Percentiles rank a stretch among this genome's conserved stretches.
Conservation (phyloP, 805 yeast genomes). For the Candida sphagnicola region DNA sequence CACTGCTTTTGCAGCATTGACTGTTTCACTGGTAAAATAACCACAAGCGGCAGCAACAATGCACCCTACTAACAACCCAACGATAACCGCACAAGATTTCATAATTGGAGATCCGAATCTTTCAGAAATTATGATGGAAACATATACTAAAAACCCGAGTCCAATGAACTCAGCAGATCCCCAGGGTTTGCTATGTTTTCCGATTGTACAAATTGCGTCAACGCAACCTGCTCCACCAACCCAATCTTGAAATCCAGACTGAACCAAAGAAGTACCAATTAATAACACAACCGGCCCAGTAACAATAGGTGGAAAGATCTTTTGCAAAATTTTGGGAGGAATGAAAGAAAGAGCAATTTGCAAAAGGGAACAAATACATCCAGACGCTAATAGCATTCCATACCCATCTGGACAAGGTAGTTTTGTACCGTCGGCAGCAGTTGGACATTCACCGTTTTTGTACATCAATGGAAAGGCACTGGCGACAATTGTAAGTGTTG, state of each 20-base stretch:
- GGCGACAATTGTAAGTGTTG: slow-evolving; percentile 76
- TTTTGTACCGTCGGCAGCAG: slow-evolving; percentile 56
- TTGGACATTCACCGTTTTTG: slow-evolving; percentile 45
- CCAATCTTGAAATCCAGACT: slow-evolving; percentile 78
- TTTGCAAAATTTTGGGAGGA: slow-evolving; percentile 70
- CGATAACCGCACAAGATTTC: slow-evolving; percentile 90
- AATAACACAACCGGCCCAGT: slow-evolving; percentile 91
- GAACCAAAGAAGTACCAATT: slow-evolving; percentile 69
- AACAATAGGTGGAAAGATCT: slow-evolving; percentile 81
- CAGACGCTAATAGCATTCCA: slow-evolving; percentile 79
- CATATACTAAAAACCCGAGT: slow-evolving; percentile 77
- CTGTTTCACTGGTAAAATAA: slow-evolving; percentile 57
- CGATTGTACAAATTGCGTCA: slow-evolving; percentile 21
- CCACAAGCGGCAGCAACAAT: slow-evolving; percentile 90
- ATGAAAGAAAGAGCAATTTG: slow-evolving; percentile 72
- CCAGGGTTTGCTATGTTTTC: slow-evolving; percentile 53
- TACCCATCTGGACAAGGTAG: slow-evolving; percentile 88
- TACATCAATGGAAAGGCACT: slow-evolving; percentile 83
- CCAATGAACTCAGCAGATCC: slow-evolving; percentile 91
- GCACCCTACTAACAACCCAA: slow-evolving; percentile 83
- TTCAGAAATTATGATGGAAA: slow-evolving; percentile 71
- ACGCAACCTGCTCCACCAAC: slow-evolving; percentile 79
- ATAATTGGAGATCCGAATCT: slow-evolving; percentile 91
- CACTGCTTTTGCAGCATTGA: slow-evolving; percentile 72
- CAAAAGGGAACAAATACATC: slow-evolving; percentile 70